Base-by-base conservation (phyloP, 1,284 basidiomycete genomes). In the Kwoniella shivajii region DNA sequence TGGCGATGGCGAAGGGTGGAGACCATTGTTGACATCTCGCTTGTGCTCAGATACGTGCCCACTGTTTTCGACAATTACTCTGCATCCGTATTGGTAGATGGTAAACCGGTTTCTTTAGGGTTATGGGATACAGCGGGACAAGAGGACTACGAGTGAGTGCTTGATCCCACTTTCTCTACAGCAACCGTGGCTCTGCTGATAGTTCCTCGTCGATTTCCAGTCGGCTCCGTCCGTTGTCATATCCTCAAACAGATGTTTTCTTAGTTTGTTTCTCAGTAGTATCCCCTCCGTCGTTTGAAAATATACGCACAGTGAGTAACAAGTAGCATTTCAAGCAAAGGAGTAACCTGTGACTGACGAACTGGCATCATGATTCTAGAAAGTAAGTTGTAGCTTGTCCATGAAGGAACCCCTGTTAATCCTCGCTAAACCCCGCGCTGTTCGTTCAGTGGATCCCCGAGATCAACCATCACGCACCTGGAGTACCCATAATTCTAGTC, bases 181-280 rank as follows among this genome's bases (percentile, higher is more conserved):
- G n/a, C 6, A 22, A 5, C 42, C 42, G 29, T 13, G 10, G 22
- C 18, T 18, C 29, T 33, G 5, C 24, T 18, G 24, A 24, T 22
- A 26, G 4, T 13, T 29, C 7, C 9, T 24, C 18, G 18, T 48
- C 13, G n/a, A 22, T 20, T 44, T 7, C 10, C 78, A 96, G 99
- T 80, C 89, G 96, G 54, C 87, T 99, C 68, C 88, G 96, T 67
- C 96, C 96, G 44, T 84, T 99, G 64, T 96, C 92, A 57, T 99
- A 99, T 80, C 96, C 96, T 11, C 96, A 99, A 80, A 99, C 96
- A 50, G 96, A 99, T 78, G 93, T 99, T 45, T 99, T 99, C 82
- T 83, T 99, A 77, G 95, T 99, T 76, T 99, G 96, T 79, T 99
- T 99, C 83, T 96, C 93, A 43, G 86, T 99, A 62, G 93, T 97